Evolutionary conservation across 768 basidiomycete genomes (phyloP).

Genomic region (Trametes villosa): DNA sequence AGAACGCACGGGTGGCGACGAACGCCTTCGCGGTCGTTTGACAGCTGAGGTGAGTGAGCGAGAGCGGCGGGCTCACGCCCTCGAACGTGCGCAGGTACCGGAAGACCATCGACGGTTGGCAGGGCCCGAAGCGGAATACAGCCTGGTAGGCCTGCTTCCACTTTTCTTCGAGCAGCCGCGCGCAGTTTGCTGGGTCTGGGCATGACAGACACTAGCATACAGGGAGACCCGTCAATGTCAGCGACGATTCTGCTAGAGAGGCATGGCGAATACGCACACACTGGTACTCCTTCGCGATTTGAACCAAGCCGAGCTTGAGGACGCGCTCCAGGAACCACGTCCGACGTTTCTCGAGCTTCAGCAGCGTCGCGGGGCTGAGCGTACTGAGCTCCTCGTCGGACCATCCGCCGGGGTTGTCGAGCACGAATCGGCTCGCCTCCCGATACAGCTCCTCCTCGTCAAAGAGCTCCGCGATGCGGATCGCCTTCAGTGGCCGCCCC

Average conservation of each 20-base stretch:
- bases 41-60: slow-evolving; percentile 84
- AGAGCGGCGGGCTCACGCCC: slow-evolving; percentile 86
- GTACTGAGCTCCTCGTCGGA: slow-evolving; percentile 79
- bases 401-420: slow-evolving; percentile 92
- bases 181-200: slow-evolving; percentile 79
- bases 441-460: slow-evolving; percentile 89
- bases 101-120: slow-evolving; percentile 91
- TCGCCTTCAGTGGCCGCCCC: slow-evolving; percentile 89
- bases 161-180: slow-evolving; percentile 87
- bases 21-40: slow-evolving; percentile 91
- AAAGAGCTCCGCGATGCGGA: slow-evolving; percentile 90
- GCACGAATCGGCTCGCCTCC: slow-evolving; percentile 88
- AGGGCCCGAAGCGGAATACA: slow-evolving; percentile 87
- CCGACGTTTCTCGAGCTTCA: slow-evolving; percentile 89
- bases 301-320: slow-evolving; percentile 84
- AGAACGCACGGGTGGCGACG: slow-evolving; percentile 68
- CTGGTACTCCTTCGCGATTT: slow-evolving; percentile 93
- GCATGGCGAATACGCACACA: slow-evolving; percentile 59
- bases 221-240: background rate
- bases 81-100: slow-evolving; percentile 91
- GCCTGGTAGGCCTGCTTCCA: slow-evolving; percentile 90
- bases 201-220: slow-evolving; percentile 75
- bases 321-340: slow-evolving; percentile 97
- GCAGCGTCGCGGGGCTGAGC: slow-evolving; percentile 77
- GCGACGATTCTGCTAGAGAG: background rate